These are phyloP conservation scores for Starmerella stellata DNA, from an alignment of 805 yeast genomes.

Conservation along the genomic window DNA sequence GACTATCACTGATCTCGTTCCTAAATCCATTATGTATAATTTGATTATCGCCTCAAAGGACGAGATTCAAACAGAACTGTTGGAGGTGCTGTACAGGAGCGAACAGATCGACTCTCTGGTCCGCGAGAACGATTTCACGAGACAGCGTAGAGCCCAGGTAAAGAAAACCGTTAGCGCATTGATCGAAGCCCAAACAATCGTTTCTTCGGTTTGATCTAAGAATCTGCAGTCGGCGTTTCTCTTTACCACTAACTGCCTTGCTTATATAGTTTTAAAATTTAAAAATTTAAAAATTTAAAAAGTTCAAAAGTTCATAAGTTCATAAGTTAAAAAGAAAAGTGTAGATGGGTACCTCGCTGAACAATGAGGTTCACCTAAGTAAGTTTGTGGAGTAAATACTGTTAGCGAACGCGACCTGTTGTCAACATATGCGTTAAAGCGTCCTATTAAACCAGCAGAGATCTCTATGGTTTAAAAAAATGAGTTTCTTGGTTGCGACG, in stretches of 20 bases:
- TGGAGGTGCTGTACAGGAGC: conserved; percentile 69
- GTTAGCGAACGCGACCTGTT: too few species aligned
- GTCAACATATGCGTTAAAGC: too few species aligned
- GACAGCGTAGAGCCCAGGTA: conserved; percentile 88
- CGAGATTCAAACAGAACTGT: conserved; percentile 76
- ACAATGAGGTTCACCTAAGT: too few species aligned
- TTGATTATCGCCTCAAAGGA: conserved; percentile 63
- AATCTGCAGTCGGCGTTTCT: not conserved
- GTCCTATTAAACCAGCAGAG: too few species aligned
- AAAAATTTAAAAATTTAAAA: too few species aligned
- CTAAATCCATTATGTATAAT: conserved; percentile 87
- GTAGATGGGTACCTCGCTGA: too few species aligned
- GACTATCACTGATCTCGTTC: conserved; percentile 81
- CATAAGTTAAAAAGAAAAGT: too few species aligned
- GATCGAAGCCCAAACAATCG: conserved; percentile 77
- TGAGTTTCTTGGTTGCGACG: too few species aligned
- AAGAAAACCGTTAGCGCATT: conserved; percentile 86
- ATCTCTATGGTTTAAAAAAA: too few species aligned
- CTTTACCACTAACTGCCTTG: not conserved
- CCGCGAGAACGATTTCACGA: conserved; percentile 78
- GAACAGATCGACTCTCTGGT: conserved; percentile 58
- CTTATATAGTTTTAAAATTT: too few species aligned
- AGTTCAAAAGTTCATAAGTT: too few species aligned
- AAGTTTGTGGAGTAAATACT: too few species aligned
- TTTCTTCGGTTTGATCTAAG: conserved; percentile 25